These are phyloP conservation scores for Phylloporus arenicola DNA, from an alignment of 768 basidiomycete genomes.

Conservation along the genomic window DNA sequence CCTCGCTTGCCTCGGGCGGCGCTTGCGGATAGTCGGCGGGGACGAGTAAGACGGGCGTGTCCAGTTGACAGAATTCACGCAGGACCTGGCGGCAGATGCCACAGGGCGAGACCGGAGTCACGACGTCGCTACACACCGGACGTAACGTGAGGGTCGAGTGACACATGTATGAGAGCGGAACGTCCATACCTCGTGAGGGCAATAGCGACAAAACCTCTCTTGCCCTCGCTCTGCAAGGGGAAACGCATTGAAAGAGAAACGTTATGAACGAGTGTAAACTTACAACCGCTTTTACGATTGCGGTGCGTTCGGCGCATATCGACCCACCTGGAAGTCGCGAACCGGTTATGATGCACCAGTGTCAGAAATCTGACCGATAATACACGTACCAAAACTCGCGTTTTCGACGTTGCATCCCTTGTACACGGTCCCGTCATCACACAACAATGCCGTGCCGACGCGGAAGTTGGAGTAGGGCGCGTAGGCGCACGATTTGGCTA, in stretches of 20 bases:
- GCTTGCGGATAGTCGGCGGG: slow-evolving; percentile 55
- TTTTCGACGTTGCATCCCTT: slow-evolving; percentile 93
- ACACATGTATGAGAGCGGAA: neutral
- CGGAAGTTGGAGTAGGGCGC: slow-evolving; percentile 87
- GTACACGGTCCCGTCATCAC: slow-evolving; percentile 64
- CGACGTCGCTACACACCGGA: slow-evolving; percentile 54
- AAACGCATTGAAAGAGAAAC: neutral
- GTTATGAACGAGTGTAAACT: slow-evolving; percentile 21
- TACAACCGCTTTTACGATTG: slow-evolving; percentile 90
- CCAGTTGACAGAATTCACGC: slow-evolving; percentile 74
- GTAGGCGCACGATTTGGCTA: slow-evolving; percentile 71
- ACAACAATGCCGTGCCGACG: slow-evolving; percentile 83
- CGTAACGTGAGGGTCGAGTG: neutral
- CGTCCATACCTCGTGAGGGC: slow-evolving; percentile 68
- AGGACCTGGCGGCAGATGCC: slow-evolving; percentile 92
- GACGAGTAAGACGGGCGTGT: slow-evolving; percentile 69
- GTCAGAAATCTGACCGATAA: neutral
- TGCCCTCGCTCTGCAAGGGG: slow-evolving; percentile 68
- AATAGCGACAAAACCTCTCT: slow-evolving; percentile 60
- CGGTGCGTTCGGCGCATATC: slow-evolving; percentile 94
- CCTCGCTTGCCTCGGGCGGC: slow-evolving; percentile 5
- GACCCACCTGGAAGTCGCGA: slow-evolving; percentile 50
- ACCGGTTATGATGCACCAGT: too few relatives aligned
- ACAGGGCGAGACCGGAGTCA: slow-evolving; percentile 71
- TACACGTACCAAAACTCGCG: slow-evolving; percentile 82